Evolutionary conservation across 345 rosid species (phyloP).

Genomic region (Acer saccharum): DNA sequence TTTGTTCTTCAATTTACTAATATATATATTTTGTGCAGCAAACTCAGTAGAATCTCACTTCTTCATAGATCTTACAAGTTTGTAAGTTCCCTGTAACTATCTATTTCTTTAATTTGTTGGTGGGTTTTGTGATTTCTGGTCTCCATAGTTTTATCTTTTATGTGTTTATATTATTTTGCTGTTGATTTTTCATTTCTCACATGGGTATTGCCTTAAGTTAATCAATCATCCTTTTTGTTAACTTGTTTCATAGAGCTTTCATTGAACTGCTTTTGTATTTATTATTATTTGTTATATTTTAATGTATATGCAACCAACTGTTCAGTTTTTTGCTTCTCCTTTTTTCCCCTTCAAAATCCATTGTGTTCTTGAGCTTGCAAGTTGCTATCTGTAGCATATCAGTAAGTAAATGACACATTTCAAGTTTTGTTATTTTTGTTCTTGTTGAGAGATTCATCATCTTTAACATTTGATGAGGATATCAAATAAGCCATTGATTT

Average conservation of each 20-base stretch:
- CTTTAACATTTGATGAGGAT: not conserved
- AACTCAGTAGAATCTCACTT: not conserved
- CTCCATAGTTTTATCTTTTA: not conserved
- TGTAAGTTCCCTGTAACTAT: not conserved
- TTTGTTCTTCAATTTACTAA: no score
- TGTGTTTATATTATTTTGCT: not conserved
- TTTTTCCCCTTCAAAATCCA: no score
- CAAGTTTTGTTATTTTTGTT: not conserved
- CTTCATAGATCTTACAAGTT: not conserved
- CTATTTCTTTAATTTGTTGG: not conserved
- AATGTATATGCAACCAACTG: not conserved
- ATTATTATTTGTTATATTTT: not conserved
- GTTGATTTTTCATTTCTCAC: not conserved
- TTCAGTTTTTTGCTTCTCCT: no score
- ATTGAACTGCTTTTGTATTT: not conserved
- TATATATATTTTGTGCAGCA: no score
- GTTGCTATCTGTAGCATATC: not conserved
- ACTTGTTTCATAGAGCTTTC: not conserved
- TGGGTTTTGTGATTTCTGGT: not conserved
- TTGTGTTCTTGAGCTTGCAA: no score
- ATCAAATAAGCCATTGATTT: not conserved
- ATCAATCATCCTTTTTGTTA: not conserved
- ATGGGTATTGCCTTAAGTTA: not conserved
- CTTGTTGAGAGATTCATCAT: not conserved
- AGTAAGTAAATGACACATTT: not conserved